These are phyloP conservation scores for Tolypocladium nubicola DNA, from an alignment of 2,329 filamentous ascomycete species.

Conservation along the genomic window DNA sequence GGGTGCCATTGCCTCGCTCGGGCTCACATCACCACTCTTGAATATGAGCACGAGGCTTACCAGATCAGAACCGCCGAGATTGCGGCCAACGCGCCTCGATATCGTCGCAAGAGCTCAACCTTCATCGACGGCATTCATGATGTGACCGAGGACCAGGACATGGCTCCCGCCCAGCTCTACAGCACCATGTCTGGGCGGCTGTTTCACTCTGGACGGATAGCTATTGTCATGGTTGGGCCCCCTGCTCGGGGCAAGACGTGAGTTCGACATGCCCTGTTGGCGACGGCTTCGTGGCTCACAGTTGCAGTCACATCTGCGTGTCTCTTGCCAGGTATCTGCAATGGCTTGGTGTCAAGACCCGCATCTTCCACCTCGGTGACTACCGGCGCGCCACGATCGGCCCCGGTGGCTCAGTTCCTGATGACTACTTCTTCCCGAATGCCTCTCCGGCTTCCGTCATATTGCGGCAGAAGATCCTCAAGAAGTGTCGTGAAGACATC, in stretches of 20 bases:
- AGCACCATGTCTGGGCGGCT: conserved; percentile 95
- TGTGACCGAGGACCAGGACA: conserved; percentile 65
- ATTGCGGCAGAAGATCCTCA: conserved; percentile 90
- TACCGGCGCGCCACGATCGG: conserved; percentile 89
- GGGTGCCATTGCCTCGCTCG: not conserved
- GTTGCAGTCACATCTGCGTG: conserved; percentile 77
- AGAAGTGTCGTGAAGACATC: conserved; percentile 95
- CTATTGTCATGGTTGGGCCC: conserved; percentile 91
- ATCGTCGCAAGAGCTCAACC: conserved; percentile 86
- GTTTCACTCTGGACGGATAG: conserved; percentile 94
- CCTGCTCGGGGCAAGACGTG: conserved; percentile 93
- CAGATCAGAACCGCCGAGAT: conserved; percentile 70
- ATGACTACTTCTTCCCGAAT: conserved; percentile 97
- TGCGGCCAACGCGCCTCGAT: conserved; percentile 79
- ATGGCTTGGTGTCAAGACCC: conserved; percentile 96
- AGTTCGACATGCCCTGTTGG: conserved; percentile 19
- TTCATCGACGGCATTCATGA: conserved; percentile 98
- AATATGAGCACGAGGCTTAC: not conserved
- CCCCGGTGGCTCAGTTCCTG: conserved; percentile 71
- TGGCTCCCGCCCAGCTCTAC: conserved; percentile 94
- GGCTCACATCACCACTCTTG: not conserved
- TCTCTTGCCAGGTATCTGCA: conserved; percentile 88
- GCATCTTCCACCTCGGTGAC: conserved; percentile 94
- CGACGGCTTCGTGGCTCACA: not conserved
- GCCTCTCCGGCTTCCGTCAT: conserved; percentile 89